Conservation (phyloP, 331 rosid genomes). For the Stylosanthes scabra region DNA sequence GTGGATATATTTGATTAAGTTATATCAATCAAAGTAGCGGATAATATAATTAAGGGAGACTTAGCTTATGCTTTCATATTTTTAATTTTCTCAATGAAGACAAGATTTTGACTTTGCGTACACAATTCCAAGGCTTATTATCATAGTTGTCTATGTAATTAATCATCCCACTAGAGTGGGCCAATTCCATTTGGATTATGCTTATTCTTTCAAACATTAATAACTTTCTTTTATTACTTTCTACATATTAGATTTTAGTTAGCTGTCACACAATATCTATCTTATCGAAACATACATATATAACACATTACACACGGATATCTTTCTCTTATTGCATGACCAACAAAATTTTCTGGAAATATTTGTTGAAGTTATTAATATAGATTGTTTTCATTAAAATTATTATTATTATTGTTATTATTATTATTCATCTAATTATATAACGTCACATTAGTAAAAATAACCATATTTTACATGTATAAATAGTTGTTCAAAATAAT, state of each 20-base stretch:
- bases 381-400: too few relatives aligned
- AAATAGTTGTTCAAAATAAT: too few relatives aligned
- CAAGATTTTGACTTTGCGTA: conserved; percentile 48
- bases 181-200: conserved; percentile 44
- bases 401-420: too few relatives aligned
- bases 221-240: conserved; percentile 29
- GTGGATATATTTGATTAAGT: conserved; percentile 37
- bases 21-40: conserved; percentile 7
- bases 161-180: conserved; percentile 40
- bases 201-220: conserved; percentile 30
- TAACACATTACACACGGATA: not conserved
- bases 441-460: too few relatives aligned
- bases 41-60: not conserved
- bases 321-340: too few relatives aligned
- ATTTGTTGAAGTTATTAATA: too few relatives aligned
- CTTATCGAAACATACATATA: conserved; percentile 3
- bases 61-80: conserved; percentile 1
- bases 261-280: conserved; percentile 17
- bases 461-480: too few relatives aligned
- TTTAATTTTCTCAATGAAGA: conserved; percentile 43
- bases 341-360: too few relatives aligned
- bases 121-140: conserved; percentile 22
- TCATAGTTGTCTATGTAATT: conserved; percentile 14
- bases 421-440: too few relatives aligned
- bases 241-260: conserved; percentile 3